Conservation (phyloP, 306 rosid species). For the Carpinus viminea region DNA sequence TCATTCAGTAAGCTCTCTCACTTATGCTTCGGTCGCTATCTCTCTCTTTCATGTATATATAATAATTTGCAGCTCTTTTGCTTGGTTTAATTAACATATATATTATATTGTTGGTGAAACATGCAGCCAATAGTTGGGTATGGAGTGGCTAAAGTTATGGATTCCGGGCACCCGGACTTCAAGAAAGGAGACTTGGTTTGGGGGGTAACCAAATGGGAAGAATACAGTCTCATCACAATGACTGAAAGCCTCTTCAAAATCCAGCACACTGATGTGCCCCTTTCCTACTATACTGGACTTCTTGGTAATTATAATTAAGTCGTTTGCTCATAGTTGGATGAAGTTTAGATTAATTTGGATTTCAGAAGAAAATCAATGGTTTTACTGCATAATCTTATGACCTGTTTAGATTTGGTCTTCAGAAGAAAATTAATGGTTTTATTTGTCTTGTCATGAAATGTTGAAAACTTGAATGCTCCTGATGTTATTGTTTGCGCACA, state of each 20-base stretch:
- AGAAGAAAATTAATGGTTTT: neutral
- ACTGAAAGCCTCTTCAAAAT: constrained; percentile 43
- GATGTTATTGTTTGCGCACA: neutral
- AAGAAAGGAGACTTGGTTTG: constrained; percentile 50
- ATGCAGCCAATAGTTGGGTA: constrained; percentile 44
- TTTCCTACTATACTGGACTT: constrained; percentile 47
- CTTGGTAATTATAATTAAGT: constrained; percentile 13
- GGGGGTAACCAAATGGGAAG: constrained; percentile 61
- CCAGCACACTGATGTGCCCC: constrained; percentile 44
- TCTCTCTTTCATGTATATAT: too few relatives aligned
- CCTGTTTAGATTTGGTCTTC: too few relatives aligned
- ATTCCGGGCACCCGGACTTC: constrained; percentile 45
- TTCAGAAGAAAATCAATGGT: neutral
- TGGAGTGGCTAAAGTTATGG: constrained; percentile 53
- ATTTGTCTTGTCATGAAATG: neutral
- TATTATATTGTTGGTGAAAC: neutral
- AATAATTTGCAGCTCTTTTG: neutral
- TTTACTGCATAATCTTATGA: too few relatives aligned
- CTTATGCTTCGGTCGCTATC: neutral
- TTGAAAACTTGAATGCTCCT: neutral
- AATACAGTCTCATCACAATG: constrained; percentile 40
- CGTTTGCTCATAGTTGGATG: neutral
- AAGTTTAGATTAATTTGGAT: neutral
- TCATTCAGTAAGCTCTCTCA: constrained; percentile 34
- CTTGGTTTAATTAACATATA: neutral